Evolutionary conservation across 192 early-diverging fungal genomes (phyloP), one percentile per base, ranked within the genome.

Genomic region (Rhizoclosmatium globosum): DNA sequence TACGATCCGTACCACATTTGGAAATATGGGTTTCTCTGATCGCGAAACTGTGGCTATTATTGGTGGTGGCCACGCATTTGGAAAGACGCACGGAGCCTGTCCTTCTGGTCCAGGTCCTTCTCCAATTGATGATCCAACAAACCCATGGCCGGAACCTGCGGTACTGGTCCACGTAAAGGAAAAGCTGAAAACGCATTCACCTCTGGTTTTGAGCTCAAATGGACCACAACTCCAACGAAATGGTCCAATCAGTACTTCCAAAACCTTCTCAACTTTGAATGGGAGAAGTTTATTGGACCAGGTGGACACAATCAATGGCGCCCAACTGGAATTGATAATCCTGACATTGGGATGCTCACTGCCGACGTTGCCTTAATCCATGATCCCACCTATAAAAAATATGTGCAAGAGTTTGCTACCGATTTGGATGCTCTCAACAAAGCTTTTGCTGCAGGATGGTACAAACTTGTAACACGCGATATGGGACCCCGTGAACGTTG

Each of bases 221-320:
- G 95, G 95, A 93, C 90, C 60, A 86, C 87, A 50, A 86, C 88
- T 15, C 95, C 95, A n/a, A 94, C 91, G 0, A 73, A 86, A 47
- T 94, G 95, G 83, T 92, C 93, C 64, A 96, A 95, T 86, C 86
- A 89, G 46, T 95, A 89, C 84, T 95, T 86, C 85, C 91, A 87
- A 47, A 91, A 91, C 76, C 77, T 84, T 2, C 60, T 84, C 7
- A 44, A n/a, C 3, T 82, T 41, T 65, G 56, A 84, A 47, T 84
- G 81, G 80, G 42, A 17, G 3, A 7, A 74, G 39, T 71, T 74
- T 64, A 80, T 23, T 0, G 77, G 83, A 23, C 83, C 83, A 9
- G 83, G 70, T 2, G 81, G 76, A 11, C 4, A 71, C 48, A 46
- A 68, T 47, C 80, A 81, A 45, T 84, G 83, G 81, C 45, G 41